Conservation (phyloP, 106 monocot species). For the Agapanthus africanus region DNA sequence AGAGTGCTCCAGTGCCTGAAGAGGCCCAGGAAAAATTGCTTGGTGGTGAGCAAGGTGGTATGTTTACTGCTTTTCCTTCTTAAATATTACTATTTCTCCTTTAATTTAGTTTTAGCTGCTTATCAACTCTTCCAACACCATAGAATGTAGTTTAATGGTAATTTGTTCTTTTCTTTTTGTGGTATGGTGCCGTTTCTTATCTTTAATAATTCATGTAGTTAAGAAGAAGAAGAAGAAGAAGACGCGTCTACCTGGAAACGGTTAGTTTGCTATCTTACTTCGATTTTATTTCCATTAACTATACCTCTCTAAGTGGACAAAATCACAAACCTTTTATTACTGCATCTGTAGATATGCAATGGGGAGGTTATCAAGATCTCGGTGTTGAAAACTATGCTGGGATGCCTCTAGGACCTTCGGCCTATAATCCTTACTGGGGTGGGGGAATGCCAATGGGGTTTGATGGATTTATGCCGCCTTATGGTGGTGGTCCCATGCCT, state of each 20-base stretch:
- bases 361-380: conserved; percentile 58
- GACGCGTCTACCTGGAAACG: conserved; percentile 24
- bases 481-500: conserved; percentile 58
- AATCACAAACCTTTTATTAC: too few relatives aligned
- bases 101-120: neutral
- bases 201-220: conserved; percentile 22
- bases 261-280: conserved; percentile 27
- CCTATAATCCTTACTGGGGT: conserved; percentile 57
- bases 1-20: conserved; percentile 13
- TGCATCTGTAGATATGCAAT: conserved; percentile 59
- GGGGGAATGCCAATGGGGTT: conserved; percentile 64
- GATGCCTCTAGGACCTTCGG: conserved; percentile 57
- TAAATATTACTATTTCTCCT: neutral
- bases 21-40: conserved; percentile 50
- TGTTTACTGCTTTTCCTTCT: neutral
- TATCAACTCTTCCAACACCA: neutral
- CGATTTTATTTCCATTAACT: neutral
- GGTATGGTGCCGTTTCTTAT: neutral
- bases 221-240: conserved; percentile 97
- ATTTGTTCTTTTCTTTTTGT: neutral
- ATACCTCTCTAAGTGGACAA: neutral
- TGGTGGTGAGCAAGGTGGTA: conserved; percentile 54
- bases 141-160: neutral
- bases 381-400: conserved; percentile 52
- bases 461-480: conserved; percentile 60